A percentile compares a stretch with the other conserved stretches of the same genome.
phyloP scores from a whole-genome alignment of 805 yeast species.

The Pichia heedii region DNA sequence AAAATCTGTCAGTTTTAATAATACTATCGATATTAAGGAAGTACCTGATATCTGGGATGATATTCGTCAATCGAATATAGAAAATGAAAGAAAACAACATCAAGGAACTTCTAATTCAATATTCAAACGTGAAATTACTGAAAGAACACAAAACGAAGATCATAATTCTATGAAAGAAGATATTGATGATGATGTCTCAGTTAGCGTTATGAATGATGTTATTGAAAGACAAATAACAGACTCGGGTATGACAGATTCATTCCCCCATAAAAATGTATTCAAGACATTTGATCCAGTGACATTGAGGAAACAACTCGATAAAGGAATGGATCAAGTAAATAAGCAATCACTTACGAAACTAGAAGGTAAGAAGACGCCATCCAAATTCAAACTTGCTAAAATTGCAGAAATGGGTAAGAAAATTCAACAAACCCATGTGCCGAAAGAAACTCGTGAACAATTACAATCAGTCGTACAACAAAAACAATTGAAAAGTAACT shows the following conservation, averaged over 20 bases:
- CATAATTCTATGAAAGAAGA: no score
- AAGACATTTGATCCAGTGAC: conserved; percentile 2
- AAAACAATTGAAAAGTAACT: conserved; percentile 2
- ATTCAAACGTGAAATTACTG: conserved; percentile 12
- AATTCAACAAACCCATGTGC: conserved; percentile 9
- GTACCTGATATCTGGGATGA: conserved; percentile 48
- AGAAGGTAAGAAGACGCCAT: conserved; percentile 9
- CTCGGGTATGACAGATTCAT: background rate
- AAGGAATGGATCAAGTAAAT: background rate
- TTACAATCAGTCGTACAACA: background rate
- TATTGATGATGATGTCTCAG: conserved; percentile 2
- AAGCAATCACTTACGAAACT: conserved; percentile 1
- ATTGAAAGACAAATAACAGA: conserved; percentile 8
- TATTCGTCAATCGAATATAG: conserved; percentile 25
- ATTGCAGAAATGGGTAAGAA: conserved; percentile 12
- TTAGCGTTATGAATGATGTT: conserved; percentile 14
- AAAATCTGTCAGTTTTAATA: conserved; percentile 48
- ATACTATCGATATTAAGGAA: conserved; percentile 46
- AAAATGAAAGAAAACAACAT: conserved; percentile 7
- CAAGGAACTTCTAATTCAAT: conserved; percentile 9
- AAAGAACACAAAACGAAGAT: background rate
- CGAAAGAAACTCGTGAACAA: conserved; percentile 7
- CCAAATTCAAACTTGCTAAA: conserved; percentile 9
- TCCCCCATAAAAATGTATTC: background rate
- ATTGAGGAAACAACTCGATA: conserved; percentile 1